These are phyloP conservation scores for Hymenoscyphus scutula DNA, from an alignment of 2,329 filamentous ascomycete genomes.

Conservation along the genomic window DNA sequence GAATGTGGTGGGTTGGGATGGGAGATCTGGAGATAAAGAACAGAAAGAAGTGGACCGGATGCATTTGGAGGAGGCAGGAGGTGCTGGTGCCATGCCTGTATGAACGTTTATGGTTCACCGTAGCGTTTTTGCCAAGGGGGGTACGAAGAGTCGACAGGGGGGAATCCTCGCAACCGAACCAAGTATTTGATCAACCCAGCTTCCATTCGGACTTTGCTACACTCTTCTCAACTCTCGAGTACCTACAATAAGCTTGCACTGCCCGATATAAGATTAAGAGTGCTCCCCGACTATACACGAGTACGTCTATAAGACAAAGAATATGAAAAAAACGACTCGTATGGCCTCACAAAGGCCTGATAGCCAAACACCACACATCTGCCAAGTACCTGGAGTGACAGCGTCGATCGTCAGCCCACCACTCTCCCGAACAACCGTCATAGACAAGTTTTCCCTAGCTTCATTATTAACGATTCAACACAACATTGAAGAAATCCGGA, in stretches of 20 bases:
- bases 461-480: background rate
- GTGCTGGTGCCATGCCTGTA: background rate
- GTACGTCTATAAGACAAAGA: too few relatives aligned
- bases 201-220: too few relatives aligned
- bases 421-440: background rate
- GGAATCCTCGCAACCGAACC: too few relatives aligned
- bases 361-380: too few relatives aligned
- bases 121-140: background rate
- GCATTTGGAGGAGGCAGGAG: background rate
- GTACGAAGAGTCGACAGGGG: too few relatives aligned
- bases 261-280: too few relatives aligned
- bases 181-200: too few relatives aligned
- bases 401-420: background rate
- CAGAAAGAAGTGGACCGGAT: background rate
- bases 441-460: background rate
- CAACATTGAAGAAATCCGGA: background rate
- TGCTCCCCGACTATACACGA: too few relatives aligned
- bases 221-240: too few relatives aligned
- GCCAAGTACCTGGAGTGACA: background rate
- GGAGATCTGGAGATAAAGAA: constrained; percentile 4
- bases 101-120: constrained; percentile 1
- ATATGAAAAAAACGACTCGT: too few relatives aligned
- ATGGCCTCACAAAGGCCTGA: too few relatives aligned
- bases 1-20: background rate
- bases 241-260: too few relatives aligned